These are phyloP conservation scores for Thymus quinquecostatus DNA, from an alignment of 257 asterid genomes.

Conservation along the genomic window DNA sequence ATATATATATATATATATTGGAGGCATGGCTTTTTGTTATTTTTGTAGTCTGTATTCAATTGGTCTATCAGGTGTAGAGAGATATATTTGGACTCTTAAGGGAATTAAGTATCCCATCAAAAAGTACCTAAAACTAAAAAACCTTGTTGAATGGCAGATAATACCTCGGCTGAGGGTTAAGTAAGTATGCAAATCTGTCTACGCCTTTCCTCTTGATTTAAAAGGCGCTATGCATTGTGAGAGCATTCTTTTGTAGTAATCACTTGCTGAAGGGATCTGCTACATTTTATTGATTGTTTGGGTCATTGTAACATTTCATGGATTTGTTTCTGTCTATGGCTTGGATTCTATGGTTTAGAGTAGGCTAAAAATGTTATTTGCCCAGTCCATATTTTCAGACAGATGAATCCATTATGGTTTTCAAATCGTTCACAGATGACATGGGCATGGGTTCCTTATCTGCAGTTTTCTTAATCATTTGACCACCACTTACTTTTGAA, in stretches of 20 bases:
- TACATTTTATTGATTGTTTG: constrained; percentile 15
- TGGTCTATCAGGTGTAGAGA: neutral
- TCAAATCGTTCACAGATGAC: neutral
- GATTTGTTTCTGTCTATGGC: neutral
- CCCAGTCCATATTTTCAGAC: constrained; percentile 2
- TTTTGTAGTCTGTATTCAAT: constrained; percentile 19
- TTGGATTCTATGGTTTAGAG: neutral
- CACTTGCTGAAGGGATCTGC: neutral
- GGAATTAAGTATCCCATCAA: constrained; percentile 3
- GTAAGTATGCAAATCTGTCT: neutral
- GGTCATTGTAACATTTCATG: neutral
- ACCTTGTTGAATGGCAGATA: constrained; percentile 17
- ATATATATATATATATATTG: neutral
- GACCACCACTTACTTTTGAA: constrained; percentile 21
- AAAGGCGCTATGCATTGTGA: constrained; percentile 11
- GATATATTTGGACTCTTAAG: constrained; percentile 8
- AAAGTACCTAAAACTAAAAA: neutral
- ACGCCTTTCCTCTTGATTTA: neutral
- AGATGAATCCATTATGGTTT: constrained; percentile 1
- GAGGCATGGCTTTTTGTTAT: constrained; percentile 16
- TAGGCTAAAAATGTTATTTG: neutral
- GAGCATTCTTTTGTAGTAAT: neutral
- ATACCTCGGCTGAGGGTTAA: constrained; percentile 17
- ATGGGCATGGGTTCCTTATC: constrained; percentile 24
- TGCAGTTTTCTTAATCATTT: constrained; percentile 25